A percentile compares a stretch with the other conserved stretches of the same genome.
These are phyloP conservation scores for Umbilicus rupestris DNA, from an alignment of 164 flowering plant species.

Conservation along the genomic window DNA sequence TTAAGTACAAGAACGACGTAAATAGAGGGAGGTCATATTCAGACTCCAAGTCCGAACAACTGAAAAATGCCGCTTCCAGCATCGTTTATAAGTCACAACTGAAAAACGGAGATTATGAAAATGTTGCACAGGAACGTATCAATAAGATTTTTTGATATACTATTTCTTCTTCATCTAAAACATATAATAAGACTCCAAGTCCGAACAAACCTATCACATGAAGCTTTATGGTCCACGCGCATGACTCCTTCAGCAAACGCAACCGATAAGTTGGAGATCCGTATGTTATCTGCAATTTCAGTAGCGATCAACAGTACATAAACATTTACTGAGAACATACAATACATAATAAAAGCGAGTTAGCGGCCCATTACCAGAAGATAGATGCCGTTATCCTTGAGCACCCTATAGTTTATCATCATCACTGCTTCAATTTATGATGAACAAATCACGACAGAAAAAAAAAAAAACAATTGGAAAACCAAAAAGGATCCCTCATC, in stretches of 20 bases:
- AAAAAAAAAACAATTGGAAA: slow-evolving; percentile 7
- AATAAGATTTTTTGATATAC: neutral
- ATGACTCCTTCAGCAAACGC: slow-evolving; percentile 36
- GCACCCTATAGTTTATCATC: slow-evolving; percentile 73
- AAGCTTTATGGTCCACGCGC: slow-evolving; percentile 58
- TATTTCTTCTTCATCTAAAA: neutral
- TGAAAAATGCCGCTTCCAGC: too few relatives aligned
- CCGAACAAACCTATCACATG: slow-evolving; percentile 62
- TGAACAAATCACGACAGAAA: slow-evolving; percentile 31
- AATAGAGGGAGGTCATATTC: too few relatives aligned
- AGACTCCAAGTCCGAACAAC: too few relatives aligned
- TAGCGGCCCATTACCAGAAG: slow-evolving; percentile 25
- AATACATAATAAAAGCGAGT: neutral
- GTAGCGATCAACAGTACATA: neutral
- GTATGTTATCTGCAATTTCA: slow-evolving; percentile 59
- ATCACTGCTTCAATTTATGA: slow-evolving; percentile 55
- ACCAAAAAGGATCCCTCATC: neutral
- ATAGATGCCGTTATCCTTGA: slow-evolving; percentile 69
- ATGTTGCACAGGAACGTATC: neutral
- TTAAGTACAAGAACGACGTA: too few relatives aligned
- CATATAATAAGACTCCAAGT: neutral
- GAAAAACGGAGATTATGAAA: too few relatives aligned
- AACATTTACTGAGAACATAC: neutral
- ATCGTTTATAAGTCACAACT: too few relatives aligned
- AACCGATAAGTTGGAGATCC: slow-evolving; percentile 71